phyloP scores from a whole-genome alignment of 2,329 filamentous ascomycete species.

The Epichloe coenophiala region DNA sequence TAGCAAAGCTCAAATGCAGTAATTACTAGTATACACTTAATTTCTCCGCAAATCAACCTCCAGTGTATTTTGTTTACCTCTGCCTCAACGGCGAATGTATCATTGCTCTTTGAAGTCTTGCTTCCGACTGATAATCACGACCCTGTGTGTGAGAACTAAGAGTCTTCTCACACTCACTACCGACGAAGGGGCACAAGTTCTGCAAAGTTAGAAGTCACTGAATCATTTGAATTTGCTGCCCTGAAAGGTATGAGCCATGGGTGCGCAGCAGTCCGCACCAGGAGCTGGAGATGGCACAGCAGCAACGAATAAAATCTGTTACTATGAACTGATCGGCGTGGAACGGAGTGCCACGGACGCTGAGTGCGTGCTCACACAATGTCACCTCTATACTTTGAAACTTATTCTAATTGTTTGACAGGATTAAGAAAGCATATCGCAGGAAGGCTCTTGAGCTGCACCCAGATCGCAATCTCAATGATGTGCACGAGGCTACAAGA shows the following conservation, averaged over 20 bases:
- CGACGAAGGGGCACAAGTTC: background rate
- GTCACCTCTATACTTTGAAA: background rate
- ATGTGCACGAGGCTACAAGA: constrained; percentile 69
- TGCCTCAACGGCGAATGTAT: too few species aligned
- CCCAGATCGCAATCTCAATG: constrained; percentile 82
- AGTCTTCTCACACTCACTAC: background rate
- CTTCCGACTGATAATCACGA: background rate
- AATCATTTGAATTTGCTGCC: background rate
- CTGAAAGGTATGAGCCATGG: constrained; percentile 24
- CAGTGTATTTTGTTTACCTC: too few species aligned
- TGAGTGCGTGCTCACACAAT: constrained; percentile 42
- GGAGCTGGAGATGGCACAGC: constrained; percentile 10
- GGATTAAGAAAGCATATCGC: constrained; percentile 87
- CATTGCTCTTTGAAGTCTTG: too few species aligned
- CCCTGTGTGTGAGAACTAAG: background rate
- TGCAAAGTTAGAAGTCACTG: background rate
- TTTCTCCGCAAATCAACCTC: too few species aligned
- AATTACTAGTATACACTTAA: too few species aligned
- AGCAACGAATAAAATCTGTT: constrained; percentile 52
- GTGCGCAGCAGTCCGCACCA: constrained; percentile 39
- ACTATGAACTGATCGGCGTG: constrained; percentile 73
- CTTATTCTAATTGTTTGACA: constrained; percentile 19
- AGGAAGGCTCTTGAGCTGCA: constrained; percentile 85
- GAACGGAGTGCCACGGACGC: constrained; percentile 63
- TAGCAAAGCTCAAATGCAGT: too few species aligned